Conservation (phyloP, 805 yeast species). For the Metschnikowia lunata region DNA sequence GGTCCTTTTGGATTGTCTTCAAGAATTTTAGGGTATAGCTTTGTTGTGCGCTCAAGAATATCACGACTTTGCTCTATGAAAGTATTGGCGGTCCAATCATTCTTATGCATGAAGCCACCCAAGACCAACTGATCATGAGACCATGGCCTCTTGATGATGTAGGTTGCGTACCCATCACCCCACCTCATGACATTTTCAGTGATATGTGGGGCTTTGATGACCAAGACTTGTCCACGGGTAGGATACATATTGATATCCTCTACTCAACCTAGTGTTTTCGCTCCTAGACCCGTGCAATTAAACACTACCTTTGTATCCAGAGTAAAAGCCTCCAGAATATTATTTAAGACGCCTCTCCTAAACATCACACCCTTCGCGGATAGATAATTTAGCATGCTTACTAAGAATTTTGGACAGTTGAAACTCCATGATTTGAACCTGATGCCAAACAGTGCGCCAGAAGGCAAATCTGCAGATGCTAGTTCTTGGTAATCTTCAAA, state of each 20-base stretch:
- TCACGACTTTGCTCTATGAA: constrained; percentile 54
- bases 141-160: constrained; percentile 67
- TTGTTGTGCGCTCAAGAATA: constrained; percentile 55
- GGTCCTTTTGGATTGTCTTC: constrained; percentile 29
- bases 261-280: constrained; percentile 60
- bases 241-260: constrained; percentile 61
- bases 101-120: constrained; percentile 70
- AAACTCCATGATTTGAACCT: constrained; percentile 61
- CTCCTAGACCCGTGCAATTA: constrained; percentile 77
- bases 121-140: constrained; percentile 63
- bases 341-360: constrained; percentile 41
- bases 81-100: constrained; percentile 60
- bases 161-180: constrained; percentile 59
- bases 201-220: constrained; percentile 66
- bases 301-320: constrained; percentile 45
- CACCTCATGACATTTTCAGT: constrained; percentile 54
- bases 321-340: constrained; percentile 52
- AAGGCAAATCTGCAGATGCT: constrained; percentile 39
- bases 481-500: constrained; percentile 43
- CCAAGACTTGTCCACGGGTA: constrained; percentile 76
- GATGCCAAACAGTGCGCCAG: constrained; percentile 54
- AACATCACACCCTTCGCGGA: constrained; percentile 48
- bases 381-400: constrained; percentile 43
- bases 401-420: constrained; percentile 62
- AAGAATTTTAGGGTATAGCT: constrained; percentile 47